Evolutionary conservation across 805 yeast genomes (phyloP).

Genomic region (Pachysolen tannophilus): DNA sequence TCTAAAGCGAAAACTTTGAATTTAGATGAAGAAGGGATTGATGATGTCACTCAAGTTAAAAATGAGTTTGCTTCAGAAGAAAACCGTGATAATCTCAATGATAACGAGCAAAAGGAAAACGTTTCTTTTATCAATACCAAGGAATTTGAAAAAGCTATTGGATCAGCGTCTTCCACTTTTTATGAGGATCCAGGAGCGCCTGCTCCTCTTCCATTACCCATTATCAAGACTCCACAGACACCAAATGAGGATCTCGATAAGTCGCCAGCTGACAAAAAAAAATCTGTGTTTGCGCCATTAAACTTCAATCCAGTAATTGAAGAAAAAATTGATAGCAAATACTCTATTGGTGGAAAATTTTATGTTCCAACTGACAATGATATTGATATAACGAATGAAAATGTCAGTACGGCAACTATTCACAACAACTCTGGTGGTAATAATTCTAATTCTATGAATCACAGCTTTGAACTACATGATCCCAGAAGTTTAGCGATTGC

Average conservation of each 20-base stretch:
- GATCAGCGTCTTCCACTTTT: slow-evolving; percentile 31
- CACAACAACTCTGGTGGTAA: no score
- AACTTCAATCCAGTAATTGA: slow-evolving; percentile 75
- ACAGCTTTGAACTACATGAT: no score
- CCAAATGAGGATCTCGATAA: slow-evolving; percentile 16
- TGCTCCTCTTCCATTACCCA: slow-evolving; percentile 50
- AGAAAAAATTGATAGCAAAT: slow-evolving; percentile 74
- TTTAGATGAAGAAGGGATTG: background rate
- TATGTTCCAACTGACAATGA: slow-evolving; percentile 33
- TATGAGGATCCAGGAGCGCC: slow-evolving; percentile 86
- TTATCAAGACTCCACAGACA: slow-evolving; percentile 23
- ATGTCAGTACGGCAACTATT: slow-evolving; percentile 1
- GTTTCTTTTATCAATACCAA: slow-evolving; percentile 16
- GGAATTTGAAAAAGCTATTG: slow-evolving; percentile 35
- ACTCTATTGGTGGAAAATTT: slow-evolving; percentile 85
- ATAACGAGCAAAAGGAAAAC: slow-evolving; percentile 2
- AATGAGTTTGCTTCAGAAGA: slow-evolving; percentile 3
- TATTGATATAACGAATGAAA: background rate
- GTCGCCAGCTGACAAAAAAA: slow-evolving; percentile 18
- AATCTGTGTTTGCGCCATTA: slow-evolving; percentile 75
- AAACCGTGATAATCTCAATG: slow-evolving; percentile 6
- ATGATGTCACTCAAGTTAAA: background rate
- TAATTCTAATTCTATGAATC: no score
- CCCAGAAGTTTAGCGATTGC: slow-evolving; percentile 7
- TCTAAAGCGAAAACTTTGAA: background rate